Evolutionary conservation across 78 protist species (phyloP).

Genomic region (Paratrimastix pyriformis): DNA sequence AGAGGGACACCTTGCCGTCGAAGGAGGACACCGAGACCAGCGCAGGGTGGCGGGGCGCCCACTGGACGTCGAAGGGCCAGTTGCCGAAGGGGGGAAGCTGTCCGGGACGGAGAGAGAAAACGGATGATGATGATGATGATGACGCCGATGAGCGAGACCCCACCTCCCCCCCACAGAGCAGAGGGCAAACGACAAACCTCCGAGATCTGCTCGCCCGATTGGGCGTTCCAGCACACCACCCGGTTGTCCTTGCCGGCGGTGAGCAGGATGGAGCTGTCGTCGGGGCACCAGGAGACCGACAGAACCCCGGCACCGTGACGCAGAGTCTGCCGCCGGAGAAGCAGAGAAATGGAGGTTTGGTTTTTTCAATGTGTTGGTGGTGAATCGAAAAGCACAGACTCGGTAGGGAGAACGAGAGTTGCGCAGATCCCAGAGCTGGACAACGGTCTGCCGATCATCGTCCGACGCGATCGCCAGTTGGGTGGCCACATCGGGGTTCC

Average conservation of each 20-base stretch:
- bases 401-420: slow-evolving; percentile 55
- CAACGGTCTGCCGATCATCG: slow-evolving; percentile 66
- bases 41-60: slow-evolving; percentile 71
- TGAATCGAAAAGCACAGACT: background rate
- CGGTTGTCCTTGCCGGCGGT: slow-evolving; percentile 73
- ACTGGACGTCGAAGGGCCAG: slow-evolving; percentile 78
- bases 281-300: slow-evolving; percentile 75
- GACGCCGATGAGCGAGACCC: background rate
- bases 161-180: background rate
- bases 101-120: background rate
- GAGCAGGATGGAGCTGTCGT: slow-evolving; percentile 54
- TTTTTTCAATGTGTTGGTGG: background rate
- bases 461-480: slow-evolving; percentile 69
- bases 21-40: slow-evolving; percentile 54
- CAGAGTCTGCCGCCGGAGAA: slow-evolving; percentile 19
- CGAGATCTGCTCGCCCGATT: slow-evolving; percentile 47
- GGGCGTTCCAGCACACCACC: slow-evolving; percentile 76
- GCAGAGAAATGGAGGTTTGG: background rate
- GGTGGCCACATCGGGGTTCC: slow-evolving; percentile 77
- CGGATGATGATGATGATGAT: background rate
- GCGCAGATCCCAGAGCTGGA: slow-evolving; percentile 83
- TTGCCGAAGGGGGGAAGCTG: slow-evolving; percentile 21
- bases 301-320: slow-evolving; percentile 70
- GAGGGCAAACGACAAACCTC: slow-evolving; percentile 34
- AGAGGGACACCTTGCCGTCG: slow-evolving; percentile 47